Conservation (phyloP, 495 filamentous ascomycete genomes). For the Apodospora peruviana region DNA sequence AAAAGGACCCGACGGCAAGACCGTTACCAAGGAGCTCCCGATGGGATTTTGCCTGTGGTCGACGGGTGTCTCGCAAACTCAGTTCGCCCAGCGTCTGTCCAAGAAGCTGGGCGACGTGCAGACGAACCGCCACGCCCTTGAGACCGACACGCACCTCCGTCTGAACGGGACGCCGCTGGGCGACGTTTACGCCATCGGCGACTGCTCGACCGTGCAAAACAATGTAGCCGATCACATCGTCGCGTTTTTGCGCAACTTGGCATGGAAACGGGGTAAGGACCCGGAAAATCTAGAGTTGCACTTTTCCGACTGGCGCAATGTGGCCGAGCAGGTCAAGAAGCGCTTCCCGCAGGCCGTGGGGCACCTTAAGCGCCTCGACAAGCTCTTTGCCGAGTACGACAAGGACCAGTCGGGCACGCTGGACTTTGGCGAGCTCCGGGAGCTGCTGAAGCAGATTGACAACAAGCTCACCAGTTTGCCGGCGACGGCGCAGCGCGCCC, state of each 20-base stretch:
- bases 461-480: conserved; percentile 81
- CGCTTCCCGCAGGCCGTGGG: conserved; percentile 90
- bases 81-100: conserved; percentile 69
- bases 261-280: conserved; percentile 87
- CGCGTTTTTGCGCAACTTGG: conserved; percentile 79
- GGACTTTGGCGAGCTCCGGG: conserved; percentile 85
- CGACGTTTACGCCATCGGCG: conserved; percentile 96
- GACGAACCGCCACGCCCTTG: conserved; percentile 84
- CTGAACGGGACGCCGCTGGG: conserved; percentile 87
- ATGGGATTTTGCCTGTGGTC: conserved; percentile 98
- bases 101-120: conserved; percentile 66
- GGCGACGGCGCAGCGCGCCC: conserved; percentile 91
- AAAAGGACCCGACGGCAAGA: conserved; percentile 62
- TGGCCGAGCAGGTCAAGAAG: conserved; percentile 76
- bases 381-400: conserved; percentile 87
- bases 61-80: conserved; percentile 86
- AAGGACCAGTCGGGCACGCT: conserved; percentile 87
- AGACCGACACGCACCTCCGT: conserved; percentile 92
- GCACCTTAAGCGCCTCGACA: conserved; percentile 84
- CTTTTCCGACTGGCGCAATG: conserved; percentile 80
- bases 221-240: conserved; percentile 85
- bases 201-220: conserved; percentile 95
- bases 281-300: conserved; percentile 76
- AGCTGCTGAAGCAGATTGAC: conserved; percentile 86
- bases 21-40: conserved; percentile 83